Base-by-base conservation (phyloP, 2,329 filamentous ascomycete genomes). In the Apiospora kogelbergensis region DNA sequence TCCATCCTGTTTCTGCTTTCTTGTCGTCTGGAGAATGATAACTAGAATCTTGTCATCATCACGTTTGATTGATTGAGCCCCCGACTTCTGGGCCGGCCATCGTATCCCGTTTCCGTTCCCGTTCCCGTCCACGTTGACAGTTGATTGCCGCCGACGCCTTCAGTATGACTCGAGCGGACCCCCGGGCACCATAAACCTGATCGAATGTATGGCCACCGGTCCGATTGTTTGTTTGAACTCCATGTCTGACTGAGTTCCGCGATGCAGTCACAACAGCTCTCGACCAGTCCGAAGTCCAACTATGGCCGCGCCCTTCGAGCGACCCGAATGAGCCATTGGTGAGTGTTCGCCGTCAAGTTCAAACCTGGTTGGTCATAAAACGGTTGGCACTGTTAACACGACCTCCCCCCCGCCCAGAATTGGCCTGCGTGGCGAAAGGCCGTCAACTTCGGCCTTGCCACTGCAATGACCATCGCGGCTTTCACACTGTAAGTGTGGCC, bases 311-410 rank as follows among this genome's bases (percentile, higher is more conserved):
- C 11, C 68, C 68, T 2, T 63, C 68, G 17, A 45, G 44, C 20
- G 74, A 79, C 1, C 78, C 78, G 6, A 79, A 79, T 53, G 78
- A 79, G 10, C 78, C 78, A 1, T 67, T 79, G 30, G 78, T 79
- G 37, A 53, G 75, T 11, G 30, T 20, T 10, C 1, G 3, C 5
- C 9, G 9, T 0, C 10, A 4, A 1, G 33, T 5, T 0, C 10
- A n/a, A 22, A n/a, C n/a, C n/a, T n/a, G n/a, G n/a, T n/a, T 22
- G 20, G 10, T 4, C 17, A 22, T 17, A 30, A n/a, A 13, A 7
- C 2, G 30, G 7, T 3, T 2, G 17, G 30, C n/a, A 30, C 3
- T 6, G 17, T 46, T 63, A 20, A 63, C 33, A 33, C 4, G 26
- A 30, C 1, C 37, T 53, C 6, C 40, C n/a, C 17, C 2, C 17